Evolutionary conservation across 1,284 basidiomycete species (phyloP).

Genomic region (Ceratobasidium papillatum): DNA sequence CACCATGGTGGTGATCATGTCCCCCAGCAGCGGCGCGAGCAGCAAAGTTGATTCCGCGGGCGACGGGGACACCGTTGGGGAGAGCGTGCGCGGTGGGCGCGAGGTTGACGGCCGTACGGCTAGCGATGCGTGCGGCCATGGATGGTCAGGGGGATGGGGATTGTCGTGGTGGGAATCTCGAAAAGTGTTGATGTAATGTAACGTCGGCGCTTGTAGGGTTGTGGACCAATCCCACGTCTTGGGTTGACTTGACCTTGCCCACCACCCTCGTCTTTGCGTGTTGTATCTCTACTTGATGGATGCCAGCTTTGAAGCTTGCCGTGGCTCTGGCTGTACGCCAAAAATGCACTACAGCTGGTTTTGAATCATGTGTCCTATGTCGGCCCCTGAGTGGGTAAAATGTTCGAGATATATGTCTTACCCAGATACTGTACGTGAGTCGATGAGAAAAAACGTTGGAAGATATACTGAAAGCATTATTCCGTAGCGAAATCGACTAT

Average conservation of each 20-base stretch:
- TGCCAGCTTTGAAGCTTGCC: neutral
- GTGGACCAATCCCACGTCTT: conserved; percentile 30
- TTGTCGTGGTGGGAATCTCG: conserved; percentile 25
- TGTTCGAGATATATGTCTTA: no score
- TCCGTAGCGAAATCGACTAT: no score
- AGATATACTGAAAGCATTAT: no score
- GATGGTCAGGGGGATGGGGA: conserved; percentile 10
- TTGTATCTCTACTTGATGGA: neutral
- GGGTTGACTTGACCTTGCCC: conserved; percentile 38
- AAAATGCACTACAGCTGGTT: no score
- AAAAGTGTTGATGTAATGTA: conserved; percentile 33
- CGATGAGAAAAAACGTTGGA: no score
- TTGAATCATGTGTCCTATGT: no score
- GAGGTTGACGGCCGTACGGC: conserved; percentile 71
- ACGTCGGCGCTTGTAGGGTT: conserved; percentile 12
- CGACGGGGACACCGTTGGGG: conserved; percentile 75
- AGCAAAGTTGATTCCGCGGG: conserved; percentile 73
- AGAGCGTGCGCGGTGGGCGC: conserved; percentile 81
- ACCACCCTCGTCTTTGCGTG: conserved; percentile 8
- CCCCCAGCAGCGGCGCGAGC: conserved; percentile 69
- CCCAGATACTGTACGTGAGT: no score
- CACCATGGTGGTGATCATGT: conserved; percentile 66
- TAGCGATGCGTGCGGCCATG: conserved; percentile 46
- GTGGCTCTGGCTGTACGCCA: no score
- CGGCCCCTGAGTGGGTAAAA: no score